A percentile compares a stretch with the other conserved stretches of the same genome.
Conservation (phyloP, 257 asterid genomes). For the Cruciata laevipes region DNA sequence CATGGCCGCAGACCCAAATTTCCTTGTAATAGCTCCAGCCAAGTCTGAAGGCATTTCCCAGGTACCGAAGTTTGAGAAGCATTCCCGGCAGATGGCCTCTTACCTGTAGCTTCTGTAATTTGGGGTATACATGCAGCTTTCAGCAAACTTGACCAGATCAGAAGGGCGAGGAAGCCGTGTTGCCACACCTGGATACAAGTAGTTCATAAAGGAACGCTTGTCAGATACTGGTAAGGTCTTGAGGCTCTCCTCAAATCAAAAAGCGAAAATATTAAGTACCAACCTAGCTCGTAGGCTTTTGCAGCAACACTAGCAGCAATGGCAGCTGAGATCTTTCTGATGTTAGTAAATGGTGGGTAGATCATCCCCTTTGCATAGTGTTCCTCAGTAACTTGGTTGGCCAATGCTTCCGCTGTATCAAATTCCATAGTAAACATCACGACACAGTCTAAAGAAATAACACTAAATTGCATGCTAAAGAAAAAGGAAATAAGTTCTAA, state of each 20-base stretch:
- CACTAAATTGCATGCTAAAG: not conserved
- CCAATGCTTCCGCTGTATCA: slow-evolving; percentile 90
- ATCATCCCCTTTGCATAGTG: slow-evolving; percentile 86
- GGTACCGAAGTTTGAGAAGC: not conserved
- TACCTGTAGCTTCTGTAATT: slow-evolving; percentile 62
- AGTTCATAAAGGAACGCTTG: not conserved
- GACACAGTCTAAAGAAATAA: not conserved
- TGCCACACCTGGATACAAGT: slow-evolving; percentile 48
- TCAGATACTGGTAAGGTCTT: not conserved
- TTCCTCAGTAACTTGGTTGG: slow-evolving; percentile 77
- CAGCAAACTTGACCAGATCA: slow-evolving; percentile 75
- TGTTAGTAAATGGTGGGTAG: slow-evolving; percentile 70
- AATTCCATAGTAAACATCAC: not conserved
- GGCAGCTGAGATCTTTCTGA: slow-evolving; percentile 80
- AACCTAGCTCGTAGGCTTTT: slow-evolving; percentile 87
- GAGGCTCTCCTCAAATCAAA: not conserved
- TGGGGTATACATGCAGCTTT: slow-evolving; percentile 96
- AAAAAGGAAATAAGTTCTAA: not conserved
- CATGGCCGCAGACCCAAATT: not conserved
- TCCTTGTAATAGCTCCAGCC: not conserved
- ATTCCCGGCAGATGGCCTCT: slow-evolving; percentile 5
- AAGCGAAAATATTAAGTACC: slow-evolving; percentile 8
- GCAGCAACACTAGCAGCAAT: slow-evolving; percentile 96
- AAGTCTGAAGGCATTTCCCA: not conserved
- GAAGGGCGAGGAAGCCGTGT: slow-evolving; percentile 80